phyloP scores from a whole-genome alignment of 1,284 basidiomycete species.

The Cutaneotrichosporon daszewskae region DNA sequence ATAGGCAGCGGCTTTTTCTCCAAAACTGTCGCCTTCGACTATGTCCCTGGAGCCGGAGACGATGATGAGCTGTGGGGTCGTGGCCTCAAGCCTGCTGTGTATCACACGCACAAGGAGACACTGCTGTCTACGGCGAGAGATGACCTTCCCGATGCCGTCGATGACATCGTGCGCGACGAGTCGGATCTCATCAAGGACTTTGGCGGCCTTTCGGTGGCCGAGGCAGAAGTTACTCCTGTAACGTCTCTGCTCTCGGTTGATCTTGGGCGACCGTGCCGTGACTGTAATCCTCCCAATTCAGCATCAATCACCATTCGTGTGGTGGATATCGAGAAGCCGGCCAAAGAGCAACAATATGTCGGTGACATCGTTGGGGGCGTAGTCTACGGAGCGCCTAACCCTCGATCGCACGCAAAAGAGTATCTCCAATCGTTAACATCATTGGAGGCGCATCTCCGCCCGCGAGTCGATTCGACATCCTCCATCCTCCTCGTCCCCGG shows the following conservation, averaged over 20 bases:
- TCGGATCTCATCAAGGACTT: not conserved
- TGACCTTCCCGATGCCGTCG: constrained; percentile 32
- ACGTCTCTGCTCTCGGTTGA: constrained; percentile 21
- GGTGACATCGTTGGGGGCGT: too few relatives aligned
- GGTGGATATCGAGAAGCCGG: constrained; percentile 24
- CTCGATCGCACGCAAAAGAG: constrained; percentile 23
- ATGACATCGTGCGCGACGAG: constrained; percentile 18
- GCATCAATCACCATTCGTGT: constrained; percentile 15
- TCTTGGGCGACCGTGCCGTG: constrained; percentile 29
- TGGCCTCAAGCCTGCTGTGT: constrained; percentile 38
- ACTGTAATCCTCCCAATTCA: too few relatives aligned
- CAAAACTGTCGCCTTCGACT: constrained; percentile 43
- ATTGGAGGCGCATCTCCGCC: constrained; percentile 10
- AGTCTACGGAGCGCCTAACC: too few relatives aligned
- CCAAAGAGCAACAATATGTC: constrained; percentile 11
- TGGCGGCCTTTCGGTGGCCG: not conserved
- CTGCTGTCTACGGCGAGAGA: constrained; percentile 32
- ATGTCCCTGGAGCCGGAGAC: constrained; percentile 47
- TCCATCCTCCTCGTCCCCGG: constrained; percentile 19
- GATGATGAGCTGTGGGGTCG: constrained; percentile 49
- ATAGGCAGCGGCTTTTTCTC: constrained; percentile 18
- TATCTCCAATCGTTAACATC: constrained; percentile 16
- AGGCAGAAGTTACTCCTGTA: constrained; percentile 1
- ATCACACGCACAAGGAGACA: constrained; percentile 28
- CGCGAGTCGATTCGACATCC: too few relatives aligned